phyloP scores from a whole-genome alignment of 2,329 filamentous ascomycete species.

The Fusarium sp. region DNA sequence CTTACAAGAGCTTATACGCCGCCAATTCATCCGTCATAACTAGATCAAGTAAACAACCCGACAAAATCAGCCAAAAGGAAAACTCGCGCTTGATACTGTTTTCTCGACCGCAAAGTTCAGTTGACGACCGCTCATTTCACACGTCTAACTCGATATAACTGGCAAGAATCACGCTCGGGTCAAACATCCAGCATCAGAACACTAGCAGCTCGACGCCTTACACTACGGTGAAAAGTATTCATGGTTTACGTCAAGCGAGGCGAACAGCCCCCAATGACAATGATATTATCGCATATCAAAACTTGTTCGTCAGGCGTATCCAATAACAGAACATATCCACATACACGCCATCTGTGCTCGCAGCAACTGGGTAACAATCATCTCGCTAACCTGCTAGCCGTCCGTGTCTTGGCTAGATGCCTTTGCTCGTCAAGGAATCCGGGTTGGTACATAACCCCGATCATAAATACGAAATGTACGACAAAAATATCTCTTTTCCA shows the following conservation, averaged over 20 bases:
- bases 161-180: neutral
- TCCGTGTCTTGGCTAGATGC: slow-evolving; percentile 26
- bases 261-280: slow-evolving; percentile 20
- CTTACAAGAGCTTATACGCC: neutral
- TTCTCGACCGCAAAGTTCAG: neutral
- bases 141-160: neutral
- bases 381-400: slow-evolving; percentile 19
- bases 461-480: slow-evolving; percentile 34
- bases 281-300: slow-evolving; percentile 49
- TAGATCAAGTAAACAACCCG: neutral
- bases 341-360: slow-evolving; percentile 30
- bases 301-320: slow-evolving; percentile 40
- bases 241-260: too few relatives aligned
- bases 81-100: neutral
- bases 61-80: neutral
- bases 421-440: slow-evolving; percentile 32
- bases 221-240: too few relatives aligned
- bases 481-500: slow-evolving; percentile 24
- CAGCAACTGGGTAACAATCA: slow-evolving; percentile 20
- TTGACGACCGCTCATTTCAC: too few relatives aligned
- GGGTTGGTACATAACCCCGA: slow-evolving; percentile 27
- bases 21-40: neutral
- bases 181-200: neutral
- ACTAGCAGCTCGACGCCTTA: too few relatives aligned
- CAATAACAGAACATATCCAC: slow-evolving; percentile 26